Evolutionary conservation across 2,329 filamentous ascomycete genomes (phyloP), one percentile per base, ranked within the genome.

Genomic region (Pseudogymnoascus sp.): DNA sequence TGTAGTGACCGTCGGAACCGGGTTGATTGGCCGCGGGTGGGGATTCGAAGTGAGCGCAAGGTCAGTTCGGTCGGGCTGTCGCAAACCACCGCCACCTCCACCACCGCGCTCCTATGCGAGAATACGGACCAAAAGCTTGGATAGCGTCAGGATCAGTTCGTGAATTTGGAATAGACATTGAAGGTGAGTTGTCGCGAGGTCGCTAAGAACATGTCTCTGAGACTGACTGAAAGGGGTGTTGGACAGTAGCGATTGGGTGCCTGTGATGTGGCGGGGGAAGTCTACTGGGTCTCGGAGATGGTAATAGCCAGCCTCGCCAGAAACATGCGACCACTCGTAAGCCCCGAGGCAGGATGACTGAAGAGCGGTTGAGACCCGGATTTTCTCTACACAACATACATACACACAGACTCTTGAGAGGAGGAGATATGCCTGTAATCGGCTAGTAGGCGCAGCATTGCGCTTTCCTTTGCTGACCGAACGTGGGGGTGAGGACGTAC

Each of bases 1-100:
- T 52, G 45, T 52, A 28, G 41, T 48, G 45, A 52, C 26, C n/a
- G 45, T 52, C 45, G 45, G 45, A 52, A 52, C 45, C 45, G 45
- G 45, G n/a, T 52, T 30, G 23, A 6, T 18, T 52, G 45, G 45
- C 45, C 45, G 45, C 45, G 45, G 41, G 41, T 12, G 41, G 45
- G 45, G 26, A 30, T 23, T 52, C 45, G 45, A 52, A 52, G 45
- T 52, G 45, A 52, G 45, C 45, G 45, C 23, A 30, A 41, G 45
- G 26, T 52, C 23, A 52, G 41, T 52, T 52, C 23, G 41, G 23
- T 52, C 23, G 41, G 23, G 45, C 5, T 52, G n/a, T 52, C 45
- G 45, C 45, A 52, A 52, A 52, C 45, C 45, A 52, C 45, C 45
- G 45, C 45, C 26, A 19, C 45, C 45, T 52, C 45, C 45, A 52